phyloP scores from a whole-genome alignment of 2,329 filamentous ascomycete genomes.

The Metarhizium guizhouense region DNA sequence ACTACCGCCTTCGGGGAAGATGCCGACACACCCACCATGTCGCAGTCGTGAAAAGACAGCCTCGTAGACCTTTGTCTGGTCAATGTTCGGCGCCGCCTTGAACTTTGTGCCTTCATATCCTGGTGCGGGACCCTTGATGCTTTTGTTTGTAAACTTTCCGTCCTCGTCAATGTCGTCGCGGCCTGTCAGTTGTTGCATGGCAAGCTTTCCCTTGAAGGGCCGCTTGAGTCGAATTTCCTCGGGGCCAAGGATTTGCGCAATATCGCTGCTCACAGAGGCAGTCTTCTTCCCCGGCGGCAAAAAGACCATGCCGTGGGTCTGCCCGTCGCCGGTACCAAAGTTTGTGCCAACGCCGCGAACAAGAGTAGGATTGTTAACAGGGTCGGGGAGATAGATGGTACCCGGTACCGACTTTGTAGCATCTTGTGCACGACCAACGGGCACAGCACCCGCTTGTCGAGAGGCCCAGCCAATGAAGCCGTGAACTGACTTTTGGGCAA shows the following conservation, averaged over 20 bases:
- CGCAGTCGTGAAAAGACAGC: conserved; percentile 80
- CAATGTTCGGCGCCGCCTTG: conserved; percentile 85
- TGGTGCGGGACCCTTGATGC: conserved; percentile 43
- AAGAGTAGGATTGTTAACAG: conserved; percentile 72
- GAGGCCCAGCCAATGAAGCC: conserved; percentile 88
- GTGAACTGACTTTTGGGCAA: conserved; percentile 91
- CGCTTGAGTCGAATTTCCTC: conserved; percentile 83
- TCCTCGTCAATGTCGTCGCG: conserved; percentile 61
- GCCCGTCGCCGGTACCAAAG: conserved; percentile 63
- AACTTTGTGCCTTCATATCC: conserved; percentile 72
- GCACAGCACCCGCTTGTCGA: conserved; percentile 76
- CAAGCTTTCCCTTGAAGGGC: conserved; percentile 67
- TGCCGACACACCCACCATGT: conserved; percentile 81
- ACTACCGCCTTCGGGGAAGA: conserved; percentile 94
- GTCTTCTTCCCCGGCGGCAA: conserved; percentile 74
- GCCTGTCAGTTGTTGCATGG: conserved; percentile 74
- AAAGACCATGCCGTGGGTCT: conserved; percentile 76
- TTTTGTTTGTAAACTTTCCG: conserved; percentile 50
- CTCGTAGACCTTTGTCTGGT: conserved; percentile 89
- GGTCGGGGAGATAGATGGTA: conserved; percentile 81
- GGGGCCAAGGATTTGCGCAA: conserved; percentile 68
- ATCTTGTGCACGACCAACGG: conserved; percentile 89
- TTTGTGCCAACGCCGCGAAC: conserved; percentile 72
- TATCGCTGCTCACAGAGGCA: conserved; percentile 71
- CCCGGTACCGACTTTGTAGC: conserved; percentile 71